Evolutionary conservation across 805 yeast species (phyloP).

Genomic region (Barnettozyma vustinii): DNA sequence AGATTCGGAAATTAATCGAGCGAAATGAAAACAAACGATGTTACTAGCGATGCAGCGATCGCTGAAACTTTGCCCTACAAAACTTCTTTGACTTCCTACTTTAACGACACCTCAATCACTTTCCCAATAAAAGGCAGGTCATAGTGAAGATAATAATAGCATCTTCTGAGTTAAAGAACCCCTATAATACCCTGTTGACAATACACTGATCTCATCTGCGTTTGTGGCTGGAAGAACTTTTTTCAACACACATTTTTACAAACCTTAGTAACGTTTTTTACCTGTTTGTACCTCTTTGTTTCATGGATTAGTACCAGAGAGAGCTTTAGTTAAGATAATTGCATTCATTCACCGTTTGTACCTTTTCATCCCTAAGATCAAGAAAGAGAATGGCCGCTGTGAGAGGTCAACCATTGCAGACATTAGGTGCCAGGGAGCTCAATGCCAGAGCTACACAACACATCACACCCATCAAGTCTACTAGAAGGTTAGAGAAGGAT

Average conservation of each 20-base stretch:
- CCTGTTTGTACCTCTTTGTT: background rate
- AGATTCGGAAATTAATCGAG: slow-evolving; percentile 9
- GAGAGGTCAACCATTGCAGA: slow-evolving; percentile 37
- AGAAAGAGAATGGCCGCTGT: slow-evolving; percentile 24
- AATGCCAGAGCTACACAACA: slow-evolving; percentile 27
- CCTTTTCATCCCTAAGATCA: background rate
- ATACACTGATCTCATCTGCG: background rate
- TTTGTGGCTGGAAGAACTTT: slow-evolving; percentile 5
- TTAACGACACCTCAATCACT: background rate
- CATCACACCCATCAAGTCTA: slow-evolving; percentile 26
- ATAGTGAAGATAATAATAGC: background rate
- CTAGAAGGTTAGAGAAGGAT: slow-evolving; percentile 21
- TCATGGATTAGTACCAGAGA: background rate
- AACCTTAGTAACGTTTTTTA: background rate
- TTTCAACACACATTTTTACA: background rate
- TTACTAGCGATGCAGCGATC: background rate
- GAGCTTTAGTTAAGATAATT: background rate
- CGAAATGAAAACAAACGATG: slow-evolving; percentile 15
- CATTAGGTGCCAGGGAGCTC: slow-evolving; percentile 29
- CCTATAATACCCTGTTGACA: background rate
- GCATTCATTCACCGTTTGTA: background rate
- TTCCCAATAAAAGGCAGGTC: background rate
- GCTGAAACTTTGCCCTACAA: slow-evolving; percentile 1
- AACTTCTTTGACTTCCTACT: background rate
- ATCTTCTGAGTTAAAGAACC: background rate